Base-by-base conservation (phyloP, 345 rosid species). In the Aethionema arabicum region DNA sequence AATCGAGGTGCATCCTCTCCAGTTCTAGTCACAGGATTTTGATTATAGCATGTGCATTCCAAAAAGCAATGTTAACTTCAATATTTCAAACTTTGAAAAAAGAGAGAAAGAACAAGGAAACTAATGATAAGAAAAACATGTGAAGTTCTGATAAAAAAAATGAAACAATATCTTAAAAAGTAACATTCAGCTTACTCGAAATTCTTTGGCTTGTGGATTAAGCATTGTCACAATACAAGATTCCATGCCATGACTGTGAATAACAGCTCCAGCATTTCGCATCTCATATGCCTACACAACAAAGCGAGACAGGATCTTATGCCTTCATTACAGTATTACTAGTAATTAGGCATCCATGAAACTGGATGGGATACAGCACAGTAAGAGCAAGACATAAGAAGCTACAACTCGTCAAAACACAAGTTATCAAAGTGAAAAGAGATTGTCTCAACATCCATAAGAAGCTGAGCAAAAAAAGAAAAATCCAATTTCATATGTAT, bases 241-340 rank as follows among this genome's bases (percentile, higher is more conserved):
- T 73, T 95, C 96, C 53, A 95, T 81, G 63, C 99, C 99, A 72
- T 90, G 99, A 70, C 98, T 88, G 72, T 95, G 99, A 79, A 90
- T 88, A 70, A 88, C 96, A 68, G 98, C 89, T 63, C 99, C 99
- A 49, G 99, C 95, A 83, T 90, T 72, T 50, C 90, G 85, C 88
- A 78, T 85, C 37, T 86, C 80, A 65, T 87, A 88, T 53, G 93
- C 91, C 97, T 93, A 75, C 50, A 73, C 60, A 32, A 68, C 36
- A 33, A 70, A 21, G 9, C 44, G 55, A 31, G 9, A 47, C 21
- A 46, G 49, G 16, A 61, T 29, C 11, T n/a, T n/a, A n/a, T n/a
- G n/a, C n/a, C n/a, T n/a, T n/a, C n/a, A n/a, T n/a, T n/a, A n/a
- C n/a, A n/a, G n/a, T n/a, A n/a, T n/a, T n/a, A n/a, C n/a, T n/a